Evolutionary conservation across 1,284 basidiomycete species (phyloP).

Genomic region (Agroathelia rolfsii): DNA sequence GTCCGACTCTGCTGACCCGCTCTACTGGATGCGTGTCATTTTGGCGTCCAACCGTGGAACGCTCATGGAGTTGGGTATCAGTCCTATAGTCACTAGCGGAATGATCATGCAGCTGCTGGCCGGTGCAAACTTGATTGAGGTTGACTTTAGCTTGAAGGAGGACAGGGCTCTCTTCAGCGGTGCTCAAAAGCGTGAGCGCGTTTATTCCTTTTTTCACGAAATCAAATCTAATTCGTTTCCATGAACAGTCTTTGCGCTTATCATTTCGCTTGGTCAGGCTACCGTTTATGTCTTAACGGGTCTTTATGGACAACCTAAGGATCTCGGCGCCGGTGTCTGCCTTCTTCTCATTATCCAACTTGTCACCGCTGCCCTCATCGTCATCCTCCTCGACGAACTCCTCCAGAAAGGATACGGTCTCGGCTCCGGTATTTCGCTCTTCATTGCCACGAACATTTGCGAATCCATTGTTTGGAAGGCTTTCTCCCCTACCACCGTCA

Average conservation of each 20-base stretch:
- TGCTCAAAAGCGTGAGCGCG: constrained; percentile 85
- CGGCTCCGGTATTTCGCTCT: constrained; percentile 96
- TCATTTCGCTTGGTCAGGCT: constrained; percentile 93
- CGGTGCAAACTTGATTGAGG: constrained; percentile 94
- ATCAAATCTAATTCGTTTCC: constrained; percentile 2
- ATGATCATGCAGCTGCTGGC: constrained; percentile 99
- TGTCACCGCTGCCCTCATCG: constrained; percentile 88
- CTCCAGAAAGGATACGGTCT: constrained; percentile 99
- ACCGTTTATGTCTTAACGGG: constrained; percentile 97
- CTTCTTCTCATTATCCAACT: constrained; percentile 93
- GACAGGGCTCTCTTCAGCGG: constrained; percentile 93
- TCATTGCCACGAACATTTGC: constrained; percentile 99
- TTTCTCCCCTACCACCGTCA: constrained; percentile 95
- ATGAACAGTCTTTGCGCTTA: constrained; percentile 81
- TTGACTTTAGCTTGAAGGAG: constrained; percentile 96
- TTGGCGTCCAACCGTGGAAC: constrained; percentile 97
- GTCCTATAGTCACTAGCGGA: constrained; percentile 92
- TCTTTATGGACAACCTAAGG: constrained; percentile 89
- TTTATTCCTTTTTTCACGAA: constrained; percentile 4
- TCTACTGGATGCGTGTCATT: constrained; percentile 99
- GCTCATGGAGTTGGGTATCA: constrained; percentile 98
- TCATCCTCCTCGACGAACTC: constrained; percentile 96
- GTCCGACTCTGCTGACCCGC: constrained; percentile 93
- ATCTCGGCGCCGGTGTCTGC: constrained; percentile 95
- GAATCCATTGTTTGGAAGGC: constrained; percentile 99